These are phyloP conservation scores for Mariannaea sp. DNA, from an alignment of 2,329 filamentous ascomycete species.

Conservation along the genomic window DNA sequence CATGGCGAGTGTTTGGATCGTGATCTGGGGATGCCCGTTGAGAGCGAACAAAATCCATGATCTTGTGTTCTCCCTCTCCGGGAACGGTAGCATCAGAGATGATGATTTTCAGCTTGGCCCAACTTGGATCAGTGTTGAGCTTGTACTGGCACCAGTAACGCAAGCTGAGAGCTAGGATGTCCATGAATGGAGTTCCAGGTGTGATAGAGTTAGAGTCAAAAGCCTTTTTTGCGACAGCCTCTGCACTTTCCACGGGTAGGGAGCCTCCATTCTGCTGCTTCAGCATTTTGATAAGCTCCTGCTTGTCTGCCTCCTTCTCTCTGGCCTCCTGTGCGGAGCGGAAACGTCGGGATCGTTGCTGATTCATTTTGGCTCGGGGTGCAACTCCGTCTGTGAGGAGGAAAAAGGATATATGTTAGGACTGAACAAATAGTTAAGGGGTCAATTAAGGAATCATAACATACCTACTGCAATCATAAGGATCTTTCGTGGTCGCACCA, in stretches of 20 bases:
- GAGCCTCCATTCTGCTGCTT: slow-evolving; percentile 75
- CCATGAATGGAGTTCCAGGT: slow-evolving; percentile 98
- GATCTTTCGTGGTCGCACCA: slow-evolving; percentile 94
- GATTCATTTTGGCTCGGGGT: slow-evolving; percentile 98
- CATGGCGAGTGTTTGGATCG: slow-evolving; percentile 94
- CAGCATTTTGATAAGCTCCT: slow-evolving; percentile 83
- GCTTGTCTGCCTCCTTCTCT: slow-evolving; percentile 91
- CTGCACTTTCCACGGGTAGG: slow-evolving; percentile 63
- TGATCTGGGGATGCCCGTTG: slow-evolving; percentile 90
- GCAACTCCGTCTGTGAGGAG: slow-evolving; percentile 79
- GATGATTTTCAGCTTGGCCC: slow-evolving; percentile 95
- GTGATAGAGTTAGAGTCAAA: slow-evolving; percentile 91
- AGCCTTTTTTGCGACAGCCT: slow-evolving; percentile 77
- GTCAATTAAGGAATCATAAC: slow-evolving; percentile 37
- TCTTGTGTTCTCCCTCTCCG: slow-evolving; percentile 98
- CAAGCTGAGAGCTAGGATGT: slow-evolving; percentile 85
- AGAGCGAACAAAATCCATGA: slow-evolving; percentile 97
- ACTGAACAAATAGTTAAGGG: neutral
- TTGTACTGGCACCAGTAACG: slow-evolving; percentile 99
- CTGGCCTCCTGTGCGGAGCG: slow-evolving; percentile 91
- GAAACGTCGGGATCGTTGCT: slow-evolving; percentile 95
- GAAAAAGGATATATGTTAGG: no score
- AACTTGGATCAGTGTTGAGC: slow-evolving; percentile 92
- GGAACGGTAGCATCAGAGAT: slow-evolving; percentile 98
- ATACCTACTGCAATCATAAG: slow-evolving; percentile 95